Conservation (phyloP, 208 protist genomes). For the Wallacemonas sp. region DNA sequence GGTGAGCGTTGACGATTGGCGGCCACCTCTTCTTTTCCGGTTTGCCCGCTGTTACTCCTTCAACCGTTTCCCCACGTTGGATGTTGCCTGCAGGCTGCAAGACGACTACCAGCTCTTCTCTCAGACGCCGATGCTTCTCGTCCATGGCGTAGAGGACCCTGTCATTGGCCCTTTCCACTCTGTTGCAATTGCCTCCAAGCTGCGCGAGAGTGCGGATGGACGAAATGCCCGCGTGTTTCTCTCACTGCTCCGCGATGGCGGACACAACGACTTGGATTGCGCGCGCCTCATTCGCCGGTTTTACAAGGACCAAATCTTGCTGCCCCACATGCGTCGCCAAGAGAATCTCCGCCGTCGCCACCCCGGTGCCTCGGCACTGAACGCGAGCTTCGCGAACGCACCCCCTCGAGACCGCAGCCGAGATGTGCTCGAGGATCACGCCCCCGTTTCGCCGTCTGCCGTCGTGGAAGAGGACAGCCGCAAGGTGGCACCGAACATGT, state of each 20-base stretch:
- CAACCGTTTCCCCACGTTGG: slow-evolving; percentile 38
- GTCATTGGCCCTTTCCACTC: slow-evolving; percentile 37
- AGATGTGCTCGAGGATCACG: too few relatives aligned
- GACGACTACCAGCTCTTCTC: slow-evolving; percentile 33
- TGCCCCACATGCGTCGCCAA: slow-evolving; percentile 34
- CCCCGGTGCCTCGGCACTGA: background rate
- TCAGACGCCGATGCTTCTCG: slow-evolving; percentile 36
- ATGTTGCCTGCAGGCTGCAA: slow-evolving; percentile 34
- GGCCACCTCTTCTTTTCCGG: slow-evolving; percentile 24
- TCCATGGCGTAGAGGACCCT: slow-evolving; percentile 37
- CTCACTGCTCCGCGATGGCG: slow-evolving; percentile 20
- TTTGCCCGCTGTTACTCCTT: slow-evolving; percentile 35
- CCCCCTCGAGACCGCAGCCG: background rate
- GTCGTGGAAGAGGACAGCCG: background rate
- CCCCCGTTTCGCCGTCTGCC: too few relatives aligned
- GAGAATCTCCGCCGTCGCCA: slow-evolving; percentile 14
- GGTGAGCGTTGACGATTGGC: slow-evolving; percentile 4
- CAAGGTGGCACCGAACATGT: background rate
- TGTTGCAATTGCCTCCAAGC: slow-evolving; percentile 31
- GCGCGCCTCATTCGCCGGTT: slow-evolving; percentile 35
- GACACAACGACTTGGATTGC: slow-evolving; percentile 41
- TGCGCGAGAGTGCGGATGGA: slow-evolving; percentile 32
- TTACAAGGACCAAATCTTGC: slow-evolving; percentile 45
- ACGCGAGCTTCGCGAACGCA: background rate
- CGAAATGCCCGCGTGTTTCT: slow-evolving; percentile 32